A percentile compares a stretch with the other conserved stretches of the same genome.
Evolutionary conservation across 2,329 filamentous ascomycete species (phyloP).

Genomic region (Leptosphaerulina australis): DNA sequence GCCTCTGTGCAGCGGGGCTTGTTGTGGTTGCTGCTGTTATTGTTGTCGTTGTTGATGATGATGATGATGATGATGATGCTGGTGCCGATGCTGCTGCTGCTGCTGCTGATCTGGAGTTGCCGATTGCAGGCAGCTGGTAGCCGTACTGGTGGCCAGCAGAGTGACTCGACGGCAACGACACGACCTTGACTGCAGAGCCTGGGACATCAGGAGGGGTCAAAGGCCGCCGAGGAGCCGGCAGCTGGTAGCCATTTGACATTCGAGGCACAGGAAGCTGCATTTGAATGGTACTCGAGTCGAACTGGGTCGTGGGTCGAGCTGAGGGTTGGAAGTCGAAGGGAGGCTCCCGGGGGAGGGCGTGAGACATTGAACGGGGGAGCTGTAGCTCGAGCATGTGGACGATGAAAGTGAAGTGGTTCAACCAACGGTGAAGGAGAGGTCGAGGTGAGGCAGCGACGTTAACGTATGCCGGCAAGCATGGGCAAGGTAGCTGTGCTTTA

Average conservation of each 20-base stretch:
- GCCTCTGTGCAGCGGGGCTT: slow-evolving; percentile 14
- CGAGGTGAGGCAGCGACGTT: slow-evolving; percentile 20
- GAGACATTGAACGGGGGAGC: slow-evolving; percentile 49
- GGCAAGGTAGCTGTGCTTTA: slow-evolving; percentile 21
- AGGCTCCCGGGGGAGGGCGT: slow-evolving; percentile 46
- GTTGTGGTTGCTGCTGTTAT: slow-evolving; percentile 22
- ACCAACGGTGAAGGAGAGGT: slow-evolving; percentile 13
- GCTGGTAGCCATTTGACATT: slow-evolving; percentile 32
- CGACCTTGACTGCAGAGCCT: slow-evolving; percentile 41
- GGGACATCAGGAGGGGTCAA: slow-evolving; percentile 45
- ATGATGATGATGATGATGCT: no score
- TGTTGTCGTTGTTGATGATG: slow-evolving; percentile 30
- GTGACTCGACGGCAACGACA: slow-evolving; percentile 37
- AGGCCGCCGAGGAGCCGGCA: slow-evolving; percentile 30
- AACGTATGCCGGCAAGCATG: slow-evolving; percentile 20
- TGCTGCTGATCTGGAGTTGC: slow-evolving; percentile 41
- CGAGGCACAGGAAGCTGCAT: slow-evolving; percentile 46
- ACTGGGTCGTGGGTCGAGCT: slow-evolving; percentile 31
- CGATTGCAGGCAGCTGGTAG: slow-evolving; percentile 46
- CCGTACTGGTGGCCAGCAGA: slow-evolving; percentile 39
- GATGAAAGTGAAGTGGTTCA: slow-evolving; percentile 22
- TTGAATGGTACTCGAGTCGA: slow-evolving; percentile 33
- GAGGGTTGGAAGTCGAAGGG: slow-evolving; percentile 41
- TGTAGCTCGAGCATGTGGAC: slow-evolving; percentile 51
- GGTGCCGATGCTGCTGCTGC: no score